Conservation (phyloP, 2,329 filamentous ascomycete species). For the Canariomyces notabilis region DNA sequence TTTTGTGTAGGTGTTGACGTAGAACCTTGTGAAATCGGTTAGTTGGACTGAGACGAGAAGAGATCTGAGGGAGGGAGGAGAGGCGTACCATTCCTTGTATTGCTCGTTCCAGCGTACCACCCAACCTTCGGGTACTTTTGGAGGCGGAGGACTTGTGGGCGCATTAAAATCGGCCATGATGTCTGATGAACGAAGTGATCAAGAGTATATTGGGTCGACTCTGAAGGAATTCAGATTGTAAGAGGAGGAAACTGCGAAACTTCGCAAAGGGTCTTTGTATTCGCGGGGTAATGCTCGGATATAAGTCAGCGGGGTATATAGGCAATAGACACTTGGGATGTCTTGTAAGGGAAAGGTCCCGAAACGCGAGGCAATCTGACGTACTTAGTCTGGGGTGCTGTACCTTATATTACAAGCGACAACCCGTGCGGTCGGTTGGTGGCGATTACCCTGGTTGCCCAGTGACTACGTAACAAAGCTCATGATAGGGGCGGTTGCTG, state of each 20-base stretch:
- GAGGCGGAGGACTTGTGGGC: slow-evolving; percentile 52
- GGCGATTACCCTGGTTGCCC: too few species aligned
- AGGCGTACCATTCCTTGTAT: slow-evolving; percentile 67
- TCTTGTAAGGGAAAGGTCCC: slow-evolving; percentile 16
- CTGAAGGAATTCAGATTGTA: not conserved
- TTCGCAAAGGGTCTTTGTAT: not conserved
- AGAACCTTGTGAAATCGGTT: slow-evolving; percentile 61
- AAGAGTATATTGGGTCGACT: not conserved
- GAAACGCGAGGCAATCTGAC: not conserved
- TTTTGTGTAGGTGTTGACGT: slow-evolving; percentile 83
- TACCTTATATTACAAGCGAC: too few species aligned
- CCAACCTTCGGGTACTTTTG: slow-evolving; percentile 72
- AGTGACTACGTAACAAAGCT: too few species aligned
- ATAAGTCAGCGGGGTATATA: slow-evolving; percentile 8
- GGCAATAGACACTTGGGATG: not conserved
- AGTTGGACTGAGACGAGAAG: not conserved
- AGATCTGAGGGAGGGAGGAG: too few species aligned
- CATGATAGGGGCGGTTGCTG: too few species aligned
- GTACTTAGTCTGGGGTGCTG: too few species aligned
- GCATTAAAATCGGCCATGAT: slow-evolving; percentile 51
- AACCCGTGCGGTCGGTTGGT: too few species aligned
- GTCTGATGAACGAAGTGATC: not conserved
- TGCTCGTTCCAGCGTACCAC: slow-evolving; percentile 79
- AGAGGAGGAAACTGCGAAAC: not conserved
- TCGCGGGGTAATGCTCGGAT: slow-evolving; percentile 6